Evolutionary conservation across 148 eudicot species (phyloP).

Genomic region (Heliamphora exappendiculata): DNA sequence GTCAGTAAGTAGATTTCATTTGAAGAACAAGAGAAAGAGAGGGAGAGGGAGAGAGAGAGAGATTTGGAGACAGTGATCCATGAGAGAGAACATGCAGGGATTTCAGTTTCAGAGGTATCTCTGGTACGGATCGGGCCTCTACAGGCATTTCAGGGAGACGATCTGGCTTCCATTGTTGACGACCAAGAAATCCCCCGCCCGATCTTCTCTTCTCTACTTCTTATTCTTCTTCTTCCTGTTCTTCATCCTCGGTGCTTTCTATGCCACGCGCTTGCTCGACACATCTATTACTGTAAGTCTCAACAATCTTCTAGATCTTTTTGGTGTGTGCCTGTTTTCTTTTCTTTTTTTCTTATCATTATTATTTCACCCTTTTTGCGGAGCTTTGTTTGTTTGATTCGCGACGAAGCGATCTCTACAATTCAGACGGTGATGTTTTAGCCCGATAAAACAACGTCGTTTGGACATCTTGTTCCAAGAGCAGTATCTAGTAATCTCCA

Average conservation of each 20-base stretch:
- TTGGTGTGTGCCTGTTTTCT: no score
- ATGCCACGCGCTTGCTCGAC: conserved; percentile 47
- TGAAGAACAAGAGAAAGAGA: not conserved
- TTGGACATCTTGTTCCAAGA: no score
- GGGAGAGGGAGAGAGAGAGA: not conserved
- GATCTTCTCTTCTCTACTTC: conserved; percentile 34
- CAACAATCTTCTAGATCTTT: no score
- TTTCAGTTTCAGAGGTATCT: not conserved
- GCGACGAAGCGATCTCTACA: no score
- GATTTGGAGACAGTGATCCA: no score
- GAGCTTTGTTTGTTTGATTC: no score
- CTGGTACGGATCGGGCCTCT: not conserved
- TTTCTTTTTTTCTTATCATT: no score
- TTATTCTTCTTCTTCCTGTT: conserved; percentile 30
- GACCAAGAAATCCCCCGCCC: conserved; percentile 22
- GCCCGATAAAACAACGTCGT: no score
- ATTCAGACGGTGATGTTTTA: no score
- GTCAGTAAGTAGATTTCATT: no score
- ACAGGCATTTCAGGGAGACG: conserved; percentile 4
- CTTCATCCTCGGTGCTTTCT: conserved; percentile 41
- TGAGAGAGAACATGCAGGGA: not conserved
- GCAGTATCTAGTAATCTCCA: no score
- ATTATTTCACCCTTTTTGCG: no score
- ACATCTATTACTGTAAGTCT: conserved; percentile 24
- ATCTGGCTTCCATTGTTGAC: not conserved